A percentile compares a stretch with the other conserved stretches of the same genome.
Evolutionary conservation across 805 yeast species (phyloP).

Genomic region (Nakazawaea wyomingensis): DNA sequence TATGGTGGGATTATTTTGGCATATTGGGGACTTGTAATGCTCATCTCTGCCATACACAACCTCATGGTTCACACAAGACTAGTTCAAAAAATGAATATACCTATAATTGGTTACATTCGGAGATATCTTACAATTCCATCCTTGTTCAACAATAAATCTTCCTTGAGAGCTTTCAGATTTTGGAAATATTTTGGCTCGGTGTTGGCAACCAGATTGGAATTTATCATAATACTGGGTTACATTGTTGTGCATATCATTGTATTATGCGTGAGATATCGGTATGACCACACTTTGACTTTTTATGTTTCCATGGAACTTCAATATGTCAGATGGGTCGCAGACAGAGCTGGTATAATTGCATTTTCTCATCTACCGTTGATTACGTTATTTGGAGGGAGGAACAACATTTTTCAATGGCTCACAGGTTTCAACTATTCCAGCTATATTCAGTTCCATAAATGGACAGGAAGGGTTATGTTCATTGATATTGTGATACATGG

Average conservation of each 20-base stretch:
- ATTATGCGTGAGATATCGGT: conserved; percentile 16
- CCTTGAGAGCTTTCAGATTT: conserved; percentile 4
- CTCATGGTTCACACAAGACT: no score
- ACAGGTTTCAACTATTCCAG: conserved; percentile 39
- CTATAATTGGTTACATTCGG: no score
- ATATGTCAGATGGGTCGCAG: conserved; percentile 10
- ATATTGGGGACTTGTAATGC: no score
- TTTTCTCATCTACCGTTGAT: conserved; percentile 35
- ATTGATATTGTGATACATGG: conserved; percentile 36
- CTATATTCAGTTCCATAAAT: conserved; percentile 55
- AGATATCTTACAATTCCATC: no score
- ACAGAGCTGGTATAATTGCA: conserved; percentile 35
- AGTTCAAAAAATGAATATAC: no score
- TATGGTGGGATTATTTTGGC: no score
- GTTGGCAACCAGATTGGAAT: conserved; percentile 29
- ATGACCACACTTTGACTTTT: conserved; percentile 9
- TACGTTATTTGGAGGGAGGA: conserved; percentile 45
- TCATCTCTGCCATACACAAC: no score
- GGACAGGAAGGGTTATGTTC: conserved; percentile 51
- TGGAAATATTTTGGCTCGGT: conserved; percentile 17
- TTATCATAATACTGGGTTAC: conserved; percentile 23
- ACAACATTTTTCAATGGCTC: conserved; percentile 36
- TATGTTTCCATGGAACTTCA: neutral
- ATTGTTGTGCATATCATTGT: conserved; percentile 21
- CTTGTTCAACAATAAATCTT: conserved; percentile 18